phyloP scores from a whole-genome alignment of 2,329 filamentous ascomycete genomes.

The Coleophoma eucalyptorum region DNA sequence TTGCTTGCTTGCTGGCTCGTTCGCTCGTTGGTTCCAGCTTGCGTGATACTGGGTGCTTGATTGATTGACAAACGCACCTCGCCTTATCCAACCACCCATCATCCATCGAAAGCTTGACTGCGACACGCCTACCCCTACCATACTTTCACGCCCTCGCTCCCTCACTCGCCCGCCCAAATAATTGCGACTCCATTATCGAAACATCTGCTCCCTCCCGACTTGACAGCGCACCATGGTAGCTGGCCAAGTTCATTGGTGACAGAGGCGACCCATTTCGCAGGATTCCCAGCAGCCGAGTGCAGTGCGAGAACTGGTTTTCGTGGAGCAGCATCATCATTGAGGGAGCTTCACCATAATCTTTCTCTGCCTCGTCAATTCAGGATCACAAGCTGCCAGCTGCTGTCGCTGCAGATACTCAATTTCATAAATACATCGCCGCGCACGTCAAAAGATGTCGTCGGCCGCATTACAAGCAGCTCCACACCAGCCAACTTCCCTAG shows the following conservation, averaged over 20 bases:
- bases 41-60: too few species aligned
- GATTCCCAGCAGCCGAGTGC: neutral
- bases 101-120: neutral
- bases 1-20: too few species aligned
- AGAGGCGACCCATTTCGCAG: slow-evolving; percentile 24
- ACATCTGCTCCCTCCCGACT: neutral
- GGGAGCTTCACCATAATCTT: too few species aligned
- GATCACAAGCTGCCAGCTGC: neutral
- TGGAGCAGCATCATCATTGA: slow-evolving; percentile 2
- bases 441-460: slow-evolving; percentile 50
- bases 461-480: slow-evolving; percentile 59
- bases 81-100: too few species aligned
- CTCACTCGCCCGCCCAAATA: neutral
- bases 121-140: neutral
- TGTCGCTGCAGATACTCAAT: neutral
- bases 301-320: slow-evolving; percentile 4
- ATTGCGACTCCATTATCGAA: slow-evolving; percentile 6
- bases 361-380: neutral
- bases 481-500: slow-evolving; percentile 45
- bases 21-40: too few species aligned
- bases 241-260: slow-evolving; percentile 34
- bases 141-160: neutral
- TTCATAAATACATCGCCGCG: neutral
- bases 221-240: slow-evolving; percentile 41
- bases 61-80: too few species aligned